These are phyloP conservation scores for Handroanthus guayacan DNA, from an alignment of 257 asterid species.

Conservation along the genomic window DNA sequence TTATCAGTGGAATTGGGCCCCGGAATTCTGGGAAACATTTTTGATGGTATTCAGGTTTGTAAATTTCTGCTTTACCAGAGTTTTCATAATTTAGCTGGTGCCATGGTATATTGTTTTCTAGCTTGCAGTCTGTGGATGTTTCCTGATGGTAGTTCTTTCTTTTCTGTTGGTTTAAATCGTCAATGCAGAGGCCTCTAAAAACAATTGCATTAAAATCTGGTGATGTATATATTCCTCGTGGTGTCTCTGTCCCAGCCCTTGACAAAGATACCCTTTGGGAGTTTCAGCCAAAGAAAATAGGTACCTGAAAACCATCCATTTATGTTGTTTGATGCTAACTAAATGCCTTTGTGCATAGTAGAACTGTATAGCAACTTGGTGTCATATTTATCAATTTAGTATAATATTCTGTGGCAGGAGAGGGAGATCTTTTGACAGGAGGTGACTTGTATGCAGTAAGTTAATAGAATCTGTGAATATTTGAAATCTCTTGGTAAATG, in stretches of 20 bases:
- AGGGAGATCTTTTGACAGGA: constrained; percentile 92
- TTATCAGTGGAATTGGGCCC: constrained; percentile 97
- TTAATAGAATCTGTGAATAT: constrained; percentile 31
- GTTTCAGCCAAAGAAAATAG: constrained; percentile 90
- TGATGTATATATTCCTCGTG: constrained; percentile 99
- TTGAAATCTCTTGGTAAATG: constrained; percentile 8
- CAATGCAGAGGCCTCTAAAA: constrained; percentile 92
- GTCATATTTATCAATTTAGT: constrained; percentile 22
- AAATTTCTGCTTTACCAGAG: neutral
- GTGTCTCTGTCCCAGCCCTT: constrained; percentile 97
- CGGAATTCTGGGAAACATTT: constrained; percentile 94
- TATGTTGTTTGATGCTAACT: constrained; percentile 11
- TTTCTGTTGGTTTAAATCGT: constrained; percentile 35
- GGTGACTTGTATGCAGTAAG: constrained; percentile 98
- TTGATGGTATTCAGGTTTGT: constrained; percentile 95
- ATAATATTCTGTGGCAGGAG: constrained; percentile 63
- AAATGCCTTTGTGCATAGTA: constrained; percentile 5
- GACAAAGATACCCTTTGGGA: constrained; percentile 98
- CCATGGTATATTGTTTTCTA: constrained; percentile 16
- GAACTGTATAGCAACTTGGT: constrained; percentile 14
- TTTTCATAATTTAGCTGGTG: constrained; percentile 2
- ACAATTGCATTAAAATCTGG: constrained; percentile 95
- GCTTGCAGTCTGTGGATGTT: constrained; percentile 8
- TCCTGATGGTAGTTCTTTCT: constrained; percentile 25
- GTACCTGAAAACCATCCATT: constrained; percentile 43